Percentiles rank a stretch among this genome's conserved stretches.
These are phyloP conservation scores for Camelina laxa DNA, from an alignment of 345 rosid species.

Conservation along the genomic window DNA sequence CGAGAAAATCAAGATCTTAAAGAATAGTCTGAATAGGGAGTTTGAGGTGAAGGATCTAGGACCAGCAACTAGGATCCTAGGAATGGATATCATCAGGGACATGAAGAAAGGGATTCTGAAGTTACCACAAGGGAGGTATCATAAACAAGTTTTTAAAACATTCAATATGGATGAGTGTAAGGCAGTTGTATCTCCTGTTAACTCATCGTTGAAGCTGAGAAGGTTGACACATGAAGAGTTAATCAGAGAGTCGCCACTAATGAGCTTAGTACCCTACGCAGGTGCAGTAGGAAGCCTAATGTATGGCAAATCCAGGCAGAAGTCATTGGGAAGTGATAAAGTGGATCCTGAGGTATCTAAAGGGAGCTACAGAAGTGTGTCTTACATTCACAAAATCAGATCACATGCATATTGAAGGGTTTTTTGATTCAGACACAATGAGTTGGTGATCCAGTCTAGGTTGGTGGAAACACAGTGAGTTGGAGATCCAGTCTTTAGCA, in stretches of 20 bases:
- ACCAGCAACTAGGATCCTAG: background rate
- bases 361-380: too few relatives aligned
- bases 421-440: too few relatives aligned
- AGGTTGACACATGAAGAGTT: background rate
- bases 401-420: too few relatives aligned
- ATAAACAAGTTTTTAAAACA: background rate
- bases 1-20: background rate
- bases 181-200: background rate
- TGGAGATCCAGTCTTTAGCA: too few relatives aligned
- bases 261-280: background rate
- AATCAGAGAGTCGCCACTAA: too few relatives aligned
- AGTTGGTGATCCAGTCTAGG: too few relatives aligned
- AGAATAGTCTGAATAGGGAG: background rate
- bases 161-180: background rate
- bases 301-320: too few relatives aligned
- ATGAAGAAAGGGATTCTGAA: background rate
- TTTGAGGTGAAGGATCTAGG: constrained; percentile 8
- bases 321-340: too few relatives aligned
- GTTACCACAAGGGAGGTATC: background rate
- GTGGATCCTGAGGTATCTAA: too few relatives aligned
- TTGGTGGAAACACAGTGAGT: too few relatives aligned
- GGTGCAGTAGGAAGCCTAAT: background rate
- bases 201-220: background rate
- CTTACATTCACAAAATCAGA: too few relatives aligned
- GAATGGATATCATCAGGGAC: background rate